These are phyloP conservation scores for Aspergillus bertholletiae DNA, from an alignment of 495 filamentous ascomycete species.

Conservation along the genomic window DNA sequence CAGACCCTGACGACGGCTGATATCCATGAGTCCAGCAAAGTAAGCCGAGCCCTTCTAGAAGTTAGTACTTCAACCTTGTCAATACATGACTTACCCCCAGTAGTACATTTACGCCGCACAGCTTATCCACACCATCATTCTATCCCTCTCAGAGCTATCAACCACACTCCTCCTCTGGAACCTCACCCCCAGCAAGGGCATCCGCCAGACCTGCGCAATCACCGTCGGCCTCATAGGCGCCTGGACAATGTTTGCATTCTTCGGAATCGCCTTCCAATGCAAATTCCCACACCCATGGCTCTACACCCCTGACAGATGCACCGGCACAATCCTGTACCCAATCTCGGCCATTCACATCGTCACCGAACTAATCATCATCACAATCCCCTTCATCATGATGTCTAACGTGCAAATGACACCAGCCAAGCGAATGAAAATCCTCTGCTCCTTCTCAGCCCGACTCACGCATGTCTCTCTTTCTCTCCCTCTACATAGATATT, in stretches of 20 bases:
- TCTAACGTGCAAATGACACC: slow-evolving; percentile 20
- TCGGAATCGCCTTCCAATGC: slow-evolving; percentile 26
- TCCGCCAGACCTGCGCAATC: slow-evolving; percentile 15
- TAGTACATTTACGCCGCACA: slow-evolving; percentile 25
- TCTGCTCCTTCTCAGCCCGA: slow-evolving; percentile 21
- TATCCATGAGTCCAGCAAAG: slow-evolving; percentile 21
- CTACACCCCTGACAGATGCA: slow-evolving; percentile 22
- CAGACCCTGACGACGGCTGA: slow-evolving; percentile 10
- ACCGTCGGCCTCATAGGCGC: slow-evolving; percentile 9
- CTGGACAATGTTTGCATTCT: slow-evolving; percentile 21
- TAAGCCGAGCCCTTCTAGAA: no score
- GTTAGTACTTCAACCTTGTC: no score
- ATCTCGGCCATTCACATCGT: slow-evolving; percentile 22
- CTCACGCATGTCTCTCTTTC: slow-evolving; percentile 8
- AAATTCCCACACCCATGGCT: slow-evolving; percentile 20
- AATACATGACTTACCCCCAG: background rate
- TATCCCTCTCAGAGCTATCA: slow-evolving; percentile 24
- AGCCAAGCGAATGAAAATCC: slow-evolving; percentile 19
- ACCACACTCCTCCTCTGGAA: slow-evolving; percentile 24
- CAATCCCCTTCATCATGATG: slow-evolving; percentile 25
- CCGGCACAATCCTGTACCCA: slow-evolving; percentile 19
- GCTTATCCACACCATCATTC: slow-evolving; percentile 22
- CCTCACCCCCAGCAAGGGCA: slow-evolving; percentile 19
- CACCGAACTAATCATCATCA: slow-evolving; percentile 19
- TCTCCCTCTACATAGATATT: background rate